These are phyloP conservation scores for Pseudogymnoascus sp. DNA, from an alignment of 2,329 filamentous ascomycete species.

Conservation along the genomic window DNA sequence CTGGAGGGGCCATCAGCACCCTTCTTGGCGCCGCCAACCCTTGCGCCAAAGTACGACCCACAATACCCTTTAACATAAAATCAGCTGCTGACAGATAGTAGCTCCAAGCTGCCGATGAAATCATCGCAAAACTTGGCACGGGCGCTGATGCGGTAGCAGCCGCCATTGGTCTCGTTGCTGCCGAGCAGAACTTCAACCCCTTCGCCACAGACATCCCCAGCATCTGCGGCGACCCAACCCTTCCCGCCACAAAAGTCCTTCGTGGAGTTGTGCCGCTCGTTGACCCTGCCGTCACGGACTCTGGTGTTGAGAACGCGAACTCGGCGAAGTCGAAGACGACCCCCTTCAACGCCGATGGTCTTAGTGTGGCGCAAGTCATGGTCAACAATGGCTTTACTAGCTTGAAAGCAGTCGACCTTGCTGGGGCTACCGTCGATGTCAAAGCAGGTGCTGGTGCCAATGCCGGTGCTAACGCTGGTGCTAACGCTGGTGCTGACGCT, in stretches of 20 bases:
- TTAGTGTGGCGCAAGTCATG: constrained; percentile 59
- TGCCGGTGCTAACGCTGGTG: constrained; percentile 17
- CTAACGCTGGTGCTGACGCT: not conserved
- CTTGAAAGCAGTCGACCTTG: constrained; percentile 40
- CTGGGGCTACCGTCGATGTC: constrained; percentile 30
- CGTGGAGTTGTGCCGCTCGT: constrained; percentile 61
- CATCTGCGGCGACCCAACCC: constrained; percentile 55
- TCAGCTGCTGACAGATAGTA: constrained; percentile 24
- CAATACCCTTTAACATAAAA: not conserved
- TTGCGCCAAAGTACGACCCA: constrained; percentile 48
- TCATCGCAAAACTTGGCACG: constrained; percentile 53
- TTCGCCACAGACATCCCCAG: constrained; percentile 52
- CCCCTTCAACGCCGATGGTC: constrained; percentile 52
- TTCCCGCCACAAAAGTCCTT: constrained; percentile 53
- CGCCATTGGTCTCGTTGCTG: constrained; percentile 55
- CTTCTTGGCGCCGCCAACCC: constrained; percentile 59
- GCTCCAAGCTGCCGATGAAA: constrained; percentile 57
- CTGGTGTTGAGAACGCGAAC: constrained; percentile 53
- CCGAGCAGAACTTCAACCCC: constrained; percentile 69
- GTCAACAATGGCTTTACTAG: constrained; percentile 54
- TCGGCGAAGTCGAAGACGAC: constrained; percentile 43
- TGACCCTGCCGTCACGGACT: constrained; percentile 53
- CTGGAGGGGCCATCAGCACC: constrained; percentile 52
- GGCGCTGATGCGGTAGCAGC: constrained; percentile 53
- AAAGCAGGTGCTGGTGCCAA: constrained; percentile 28